These are phyloP conservation scores for Candida patagonica DNA, from an alignment of 805 yeast species.

Conservation along the genomic window DNA sequence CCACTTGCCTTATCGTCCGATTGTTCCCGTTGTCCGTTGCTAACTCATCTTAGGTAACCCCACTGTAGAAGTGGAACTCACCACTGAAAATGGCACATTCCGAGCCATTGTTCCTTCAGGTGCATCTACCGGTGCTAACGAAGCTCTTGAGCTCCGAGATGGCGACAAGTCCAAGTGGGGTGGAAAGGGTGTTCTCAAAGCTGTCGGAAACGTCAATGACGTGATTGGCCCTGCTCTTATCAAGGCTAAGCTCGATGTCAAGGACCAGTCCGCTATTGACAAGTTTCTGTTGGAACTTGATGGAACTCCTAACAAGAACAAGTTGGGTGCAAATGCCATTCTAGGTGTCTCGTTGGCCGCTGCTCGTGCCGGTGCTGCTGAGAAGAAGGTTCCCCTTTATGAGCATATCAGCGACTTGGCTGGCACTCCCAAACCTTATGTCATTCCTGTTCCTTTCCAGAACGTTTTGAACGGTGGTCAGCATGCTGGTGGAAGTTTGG, in stretches of 20 bases:
- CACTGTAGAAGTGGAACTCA: slow-evolving; percentile 95
- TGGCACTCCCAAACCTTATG: slow-evolving; percentile 71
- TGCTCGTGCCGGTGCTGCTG: slow-evolving; percentile 98
- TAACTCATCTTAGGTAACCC: slow-evolving; percentile 77
- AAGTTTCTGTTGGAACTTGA: slow-evolving; percentile 78
- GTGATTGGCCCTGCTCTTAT: slow-evolving; percentile 90
- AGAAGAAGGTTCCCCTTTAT: slow-evolving; percentile 88
- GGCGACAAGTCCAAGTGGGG: slow-evolving; percentile 96
- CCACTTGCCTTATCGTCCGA: too few species aligned
- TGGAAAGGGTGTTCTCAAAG: slow-evolving; percentile 98
- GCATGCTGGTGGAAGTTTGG: slow-evolving; percentile 99
- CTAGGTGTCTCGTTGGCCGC: slow-evolving; percentile 96
- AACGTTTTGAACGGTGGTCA: slow-evolving; percentile 99
- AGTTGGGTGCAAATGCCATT: slow-evolving; percentile 97
- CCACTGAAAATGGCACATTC: slow-evolving; percentile 89
- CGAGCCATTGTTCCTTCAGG: slow-evolving; percentile 99
- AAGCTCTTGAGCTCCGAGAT: slow-evolving; percentile 97
- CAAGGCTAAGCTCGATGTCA: slow-evolving; percentile 72
- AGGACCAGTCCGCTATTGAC: slow-evolving; percentile 80
- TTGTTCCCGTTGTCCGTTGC: too few species aligned
- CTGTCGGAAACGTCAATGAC: slow-evolving; percentile 92
- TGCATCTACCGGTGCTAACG: slow-evolving; percentile 98
- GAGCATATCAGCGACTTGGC: slow-evolving; percentile 78
- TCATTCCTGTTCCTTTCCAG: slow-evolving; percentile 97
- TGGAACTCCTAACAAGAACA: slow-evolving; percentile 96